Evolutionary conservation across 768 basidiomycete genomes (phyloP), one percentile per base, ranked within the genome.

Genomic region (Agaricus subrufescens): DNA sequence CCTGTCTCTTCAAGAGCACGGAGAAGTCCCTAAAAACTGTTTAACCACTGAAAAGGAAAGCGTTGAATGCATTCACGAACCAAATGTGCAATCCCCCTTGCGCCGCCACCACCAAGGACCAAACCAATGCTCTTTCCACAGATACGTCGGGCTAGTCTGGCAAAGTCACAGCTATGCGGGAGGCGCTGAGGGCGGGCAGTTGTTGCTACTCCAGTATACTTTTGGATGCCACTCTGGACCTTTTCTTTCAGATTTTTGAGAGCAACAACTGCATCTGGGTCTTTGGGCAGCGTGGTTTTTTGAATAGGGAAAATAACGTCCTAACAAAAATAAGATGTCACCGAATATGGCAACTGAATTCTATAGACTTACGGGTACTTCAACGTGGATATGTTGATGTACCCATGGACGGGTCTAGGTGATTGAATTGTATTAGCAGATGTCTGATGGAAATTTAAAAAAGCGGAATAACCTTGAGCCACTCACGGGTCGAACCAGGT

Each of bases 21-120:
- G 54, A 99, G 81, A 58, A 94, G 81, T n/a, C 97, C 97, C 91
- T 94, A 60, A 12, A n/a, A 27, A 4, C 51, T 54, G 58, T 56
- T 53, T 60, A 56, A 47, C 7, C 14, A 40, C 51, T 49, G 29
- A 15, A 29, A 23, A 7, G 15, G 10, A 40, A 3, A 50, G 25
- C 43, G 3, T 55, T 44, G 58, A 48, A 25, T 46, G 27, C 9
- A 55, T 23, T 29, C 29, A 65, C 67, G 49, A 61, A 75, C 71
- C 50, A 77, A 63, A 69, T 76, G 74, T 15, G 74, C 71, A 52
- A 79, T 74, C 48, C 79, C 97, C 42, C 97, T 81, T 14, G 95
- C 97, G 15, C 97, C 97, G n/a, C 97, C 97, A 5, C 97, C 97
- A 19, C 97, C 97, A 1, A 99, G 80, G 6, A 98, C 94, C 44